Base-by-base conservation (phyloP, 2,329 filamentous ascomycete species). In the Arthrobotrys entomopaga region DNA sequence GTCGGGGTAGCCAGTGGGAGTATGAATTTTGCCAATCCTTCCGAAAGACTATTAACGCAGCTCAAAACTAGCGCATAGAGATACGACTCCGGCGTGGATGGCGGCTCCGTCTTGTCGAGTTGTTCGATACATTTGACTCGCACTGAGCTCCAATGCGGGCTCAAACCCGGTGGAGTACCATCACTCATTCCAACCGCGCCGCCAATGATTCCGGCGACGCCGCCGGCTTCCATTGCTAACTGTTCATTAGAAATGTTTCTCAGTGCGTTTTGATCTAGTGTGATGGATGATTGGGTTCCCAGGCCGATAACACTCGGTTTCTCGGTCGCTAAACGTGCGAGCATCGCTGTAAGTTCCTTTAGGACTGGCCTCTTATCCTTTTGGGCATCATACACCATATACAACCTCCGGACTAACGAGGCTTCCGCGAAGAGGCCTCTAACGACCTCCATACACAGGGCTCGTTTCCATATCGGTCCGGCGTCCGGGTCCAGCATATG, bases 261-360 rank as follows among this genome's bases (percentile, higher is more conserved):
- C 48, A 83, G 84, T 38, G 85, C 85, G 50, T 85, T 84, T 3
- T 87, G 86, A 7, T 86, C 85, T 0, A 87, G 86, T 4, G 95
- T 93, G 38, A 94, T 87, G 0, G 92, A 93, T 0, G 95, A 98
- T 78, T 96, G 92, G 76, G 91, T 89, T 3, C 93, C 90, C 2
- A 98, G 86, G 0, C 95, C 95, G 75, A 99, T 98, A 24, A 96
- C 85, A 0, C 87, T 84, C 0, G 95, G 95, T 79, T 93, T 97
- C 80, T 99, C 95, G 0, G 93, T 93, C 64, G 94, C 94, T 7
- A 98, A 84, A 13, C 93, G 88, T n/a, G 98, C 95, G 79, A 99
- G 93, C 0, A 91, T 90, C 8, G 92, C 91, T 75, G 95, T 90
- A 73, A 97, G 85, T 67, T 93, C 90, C 78, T 91, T 90, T 20